Base-by-base conservation (phyloP, 805 yeast species). In the Candida silvicultrix region DNA sequence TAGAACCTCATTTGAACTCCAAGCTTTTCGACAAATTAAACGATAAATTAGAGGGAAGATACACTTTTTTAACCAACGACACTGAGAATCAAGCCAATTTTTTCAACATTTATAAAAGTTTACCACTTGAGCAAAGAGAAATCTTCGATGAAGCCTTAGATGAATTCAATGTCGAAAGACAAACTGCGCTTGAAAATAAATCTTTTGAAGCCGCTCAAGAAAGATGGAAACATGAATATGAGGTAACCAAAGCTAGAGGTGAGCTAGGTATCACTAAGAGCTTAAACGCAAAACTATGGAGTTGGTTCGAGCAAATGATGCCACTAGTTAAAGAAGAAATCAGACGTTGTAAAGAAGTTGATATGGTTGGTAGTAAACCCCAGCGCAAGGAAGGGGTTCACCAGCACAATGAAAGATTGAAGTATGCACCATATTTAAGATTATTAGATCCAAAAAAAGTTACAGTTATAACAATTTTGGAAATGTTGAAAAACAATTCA, bases 211-310 rank as follows among this genome's bases (percentile, higher is more conserved):
- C 92, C 1, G 95, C 98, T 0, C 80, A 78, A 51, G 88, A 83
- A 57, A 84, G 86, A 62, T 92, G 99, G 99, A 83, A 80, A 60
- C 83, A 81, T 54, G 90, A 83, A 51, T 84, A 78, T 54, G 95
- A 88, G 55, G 80, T 77, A 44, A 73, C 80, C 58, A 70, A 71
- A 47, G 71, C 74, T 41, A 73, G 83, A 52, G 88, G 88, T 20
- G 79, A 73, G 12, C 46, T 63, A 25, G 62, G 78, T 4, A 63
- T 80, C 35, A 76, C 79, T 40, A 77, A 79, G 47, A 75, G 79
- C 12, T 68, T 90, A 36, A 89, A 89, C 48, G 82, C 81, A 1
- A 81, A 81, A 53, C 67, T 94, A 36, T 94, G 89, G 78, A 77
- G 78, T 48, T 94, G 99, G 99, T 83, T 84, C 53, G 73, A 74